These are phyloP conservation scores for Phytopythium montanum DNA, from an alignment of 352 stramenopile species.

Conservation along the genomic window DNA sequence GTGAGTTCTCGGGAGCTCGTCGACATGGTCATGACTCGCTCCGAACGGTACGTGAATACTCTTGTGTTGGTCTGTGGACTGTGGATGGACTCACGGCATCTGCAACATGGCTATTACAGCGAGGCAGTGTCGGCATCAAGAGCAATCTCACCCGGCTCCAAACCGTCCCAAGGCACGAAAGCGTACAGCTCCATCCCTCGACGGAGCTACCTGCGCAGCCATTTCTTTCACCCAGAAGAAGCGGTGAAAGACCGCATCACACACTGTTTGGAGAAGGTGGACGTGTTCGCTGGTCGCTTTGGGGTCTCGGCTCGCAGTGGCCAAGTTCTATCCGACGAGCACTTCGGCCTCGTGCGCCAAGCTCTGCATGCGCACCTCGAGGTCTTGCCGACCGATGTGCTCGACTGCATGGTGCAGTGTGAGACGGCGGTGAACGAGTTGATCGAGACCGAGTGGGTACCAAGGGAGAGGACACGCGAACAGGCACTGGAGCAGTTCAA, in stretches of 20 bases:
- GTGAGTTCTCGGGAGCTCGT: conserved; percentile 23
- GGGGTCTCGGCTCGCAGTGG: conserved; percentile 34
- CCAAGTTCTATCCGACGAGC: conserved; percentile 34
- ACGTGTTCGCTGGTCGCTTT: conserved; percentile 39
- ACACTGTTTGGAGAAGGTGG: conserved; percentile 34
- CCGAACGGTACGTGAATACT: conserved; percentile 30
- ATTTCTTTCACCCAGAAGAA: conserved; percentile 43
- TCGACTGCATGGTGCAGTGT: conserved; percentile 51
- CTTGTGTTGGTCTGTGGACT: background rate
- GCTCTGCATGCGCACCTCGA: conserved; percentile 59
- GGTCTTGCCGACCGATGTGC: conserved; percentile 44
- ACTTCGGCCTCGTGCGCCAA: conserved; percentile 46
- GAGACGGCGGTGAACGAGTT: conserved; percentile 41
- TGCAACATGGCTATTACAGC: background rate
- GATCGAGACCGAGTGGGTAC: conserved; percentile 56
- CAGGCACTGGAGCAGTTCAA: conserved; percentile 42
- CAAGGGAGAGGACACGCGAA: conserved; percentile 45
- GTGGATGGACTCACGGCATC: background rate
- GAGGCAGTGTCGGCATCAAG: background rate
- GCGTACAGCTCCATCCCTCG: conserved; percentile 33
- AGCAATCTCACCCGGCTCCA: background rate
- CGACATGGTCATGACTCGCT: conserved; percentile 18
- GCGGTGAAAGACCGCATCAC: conserved; percentile 34
- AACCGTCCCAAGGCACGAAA: conserved; percentile 3
- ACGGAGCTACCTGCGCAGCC: conserved; percentile 44